phyloP scores from a whole-genome alignment of 352 stramenopile genomes.

The Phytopythium montanum region DNA sequence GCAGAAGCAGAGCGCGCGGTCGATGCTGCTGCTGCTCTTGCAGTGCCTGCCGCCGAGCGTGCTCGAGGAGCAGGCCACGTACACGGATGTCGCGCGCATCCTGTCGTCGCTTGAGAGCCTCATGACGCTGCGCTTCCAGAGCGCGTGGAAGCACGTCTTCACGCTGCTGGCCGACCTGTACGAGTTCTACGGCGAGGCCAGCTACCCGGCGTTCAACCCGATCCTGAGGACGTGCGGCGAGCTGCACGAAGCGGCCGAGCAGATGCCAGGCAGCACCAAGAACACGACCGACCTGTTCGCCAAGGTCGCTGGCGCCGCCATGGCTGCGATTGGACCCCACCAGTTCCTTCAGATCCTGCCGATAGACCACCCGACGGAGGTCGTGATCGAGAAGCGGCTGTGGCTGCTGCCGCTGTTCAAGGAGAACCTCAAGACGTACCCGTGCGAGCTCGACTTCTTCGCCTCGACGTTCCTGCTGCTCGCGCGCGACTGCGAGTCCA shows the following conservation, averaged over 20 bases:
- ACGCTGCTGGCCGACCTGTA: constrained; percentile 68
- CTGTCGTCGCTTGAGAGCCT: constrained; percentile 77
- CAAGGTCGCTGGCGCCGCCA: constrained; percentile 56
- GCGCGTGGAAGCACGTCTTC: constrained; percentile 80
- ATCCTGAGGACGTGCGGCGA: constrained; percentile 74
- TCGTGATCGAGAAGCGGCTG: constrained; percentile 69
- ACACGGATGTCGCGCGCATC: constrained; percentile 60
- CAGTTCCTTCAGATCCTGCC: constrained; percentile 73
- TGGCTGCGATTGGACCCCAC: constrained; percentile 60
- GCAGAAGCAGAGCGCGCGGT: constrained; percentile 61
- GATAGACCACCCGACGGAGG: constrained; percentile 62
- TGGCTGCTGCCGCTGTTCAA: constrained; percentile 84
- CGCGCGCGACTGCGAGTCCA: constrained; percentile 67
- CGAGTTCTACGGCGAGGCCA: constrained; percentile 58
- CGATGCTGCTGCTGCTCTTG: constrained; percentile 61
- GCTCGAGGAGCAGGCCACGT: constrained; percentile 50
- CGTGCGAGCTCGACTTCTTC: constrained; percentile 75
- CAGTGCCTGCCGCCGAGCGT: constrained; percentile 46
- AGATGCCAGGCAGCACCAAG: constrained; percentile 49
- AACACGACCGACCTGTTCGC: constrained; percentile 57
- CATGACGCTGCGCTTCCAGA: constrained; percentile 80
- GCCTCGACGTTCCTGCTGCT: constrained; percentile 60
- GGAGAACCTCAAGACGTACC: constrained; percentile 47
- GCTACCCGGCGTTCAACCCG: constrained; percentile 52
- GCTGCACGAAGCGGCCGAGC: constrained; percentile 72